These are phyloP conservation scores for Tylopilus sp. DNA, from an alignment of 1,284 basidiomycete genomes.

Conservation along the genomic window DNA sequence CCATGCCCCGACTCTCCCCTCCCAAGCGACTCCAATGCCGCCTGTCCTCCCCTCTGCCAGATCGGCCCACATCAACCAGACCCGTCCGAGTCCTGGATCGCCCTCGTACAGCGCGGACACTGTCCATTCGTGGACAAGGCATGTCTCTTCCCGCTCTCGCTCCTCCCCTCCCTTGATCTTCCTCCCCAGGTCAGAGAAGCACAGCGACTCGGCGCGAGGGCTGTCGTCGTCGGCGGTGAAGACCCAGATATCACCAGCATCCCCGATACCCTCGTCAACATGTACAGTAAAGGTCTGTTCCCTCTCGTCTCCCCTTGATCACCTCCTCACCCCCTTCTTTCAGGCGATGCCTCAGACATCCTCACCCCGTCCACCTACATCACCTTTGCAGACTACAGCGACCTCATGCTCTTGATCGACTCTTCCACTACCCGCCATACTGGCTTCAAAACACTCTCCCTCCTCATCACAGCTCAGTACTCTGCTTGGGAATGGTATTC, in stretches of 20 bases:
- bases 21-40: conserved; percentile 42
- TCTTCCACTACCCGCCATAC: conserved; percentile 73
- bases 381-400: conserved; percentile 64
- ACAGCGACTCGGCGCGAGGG: conserved; percentile 78
- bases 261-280: conserved; percentile 80
- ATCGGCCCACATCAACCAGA: conserved; percentile 50
- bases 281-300: conserved; percentile 76
- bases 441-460: conserved; percentile 65
- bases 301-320: not conserved
- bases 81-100: conserved; percentile 73
- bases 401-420: conserved; percentile 56
- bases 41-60: conserved; percentile 64
- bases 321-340: conserved; percentile 10
- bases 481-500: conserved; percentile 85
- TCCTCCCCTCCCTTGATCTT: not conserved
- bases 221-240: conserved; percentile 85
- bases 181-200: conserved; percentile 55
- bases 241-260: conserved; percentile 60
- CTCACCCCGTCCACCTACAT: conserved; percentile 71
- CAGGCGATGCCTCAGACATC: conserved; percentile 73
- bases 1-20: conserved; percentile 39
- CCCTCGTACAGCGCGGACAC: conserved; percentile 78
- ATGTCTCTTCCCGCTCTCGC: not conserved
- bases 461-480: conserved; percentile 74
- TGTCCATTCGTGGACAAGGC: conserved; percentile 89